Evolutionary conservation across 179 eudicot species (phyloP), one percentile per base, ranked within the genome.

Genomic region (Silene vulgaris): DNA sequence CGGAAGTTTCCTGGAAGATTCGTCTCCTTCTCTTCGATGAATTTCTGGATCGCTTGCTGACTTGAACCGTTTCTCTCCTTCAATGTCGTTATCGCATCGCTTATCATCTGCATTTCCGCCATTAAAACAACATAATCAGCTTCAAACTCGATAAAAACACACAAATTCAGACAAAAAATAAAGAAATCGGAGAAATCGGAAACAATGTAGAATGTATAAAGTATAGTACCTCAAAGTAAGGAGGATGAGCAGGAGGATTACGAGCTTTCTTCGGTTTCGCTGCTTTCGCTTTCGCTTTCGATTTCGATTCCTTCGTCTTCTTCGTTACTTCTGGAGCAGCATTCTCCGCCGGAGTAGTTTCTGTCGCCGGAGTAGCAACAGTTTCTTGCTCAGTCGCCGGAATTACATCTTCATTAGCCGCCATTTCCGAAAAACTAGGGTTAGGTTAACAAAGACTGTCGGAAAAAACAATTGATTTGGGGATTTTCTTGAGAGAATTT

Each of bases 21-120:
- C 63, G 76, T 69, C 65, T 89, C 72, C 77, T 87, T 85, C 45
- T 79, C 89, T 70, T 89, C 89, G 1, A 89, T 78, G 83, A 76
- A 87, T 45, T 87, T 89, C 75, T 87, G 86, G 6, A 89, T 85
- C 19, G 92, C 89, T 0, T 84, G 77, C 30, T 82, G 89, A 64
- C 92, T 89, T 3, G 92, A 87, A 2, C 92, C 92, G 0, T 19
- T 86, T 21, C 82, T 80, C 52, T 89, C 92, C 83, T 89, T 89
- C 84, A 89, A 74, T 0, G 89, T 66, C 52, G 80, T 77, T 8
- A 89, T 84, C 54, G 92, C 90, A 9, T 82, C 88, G 0, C 23
- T 82, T 6, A 87, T 76, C 92, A 89, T 89, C 92, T 89, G 76
- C 62, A 9, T 78, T 74, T 66, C 54, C 21, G 13, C 30, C 57